phyloP scores from a whole-genome alignment of 129 eudicot species.

The Arctium minus region DNA sequence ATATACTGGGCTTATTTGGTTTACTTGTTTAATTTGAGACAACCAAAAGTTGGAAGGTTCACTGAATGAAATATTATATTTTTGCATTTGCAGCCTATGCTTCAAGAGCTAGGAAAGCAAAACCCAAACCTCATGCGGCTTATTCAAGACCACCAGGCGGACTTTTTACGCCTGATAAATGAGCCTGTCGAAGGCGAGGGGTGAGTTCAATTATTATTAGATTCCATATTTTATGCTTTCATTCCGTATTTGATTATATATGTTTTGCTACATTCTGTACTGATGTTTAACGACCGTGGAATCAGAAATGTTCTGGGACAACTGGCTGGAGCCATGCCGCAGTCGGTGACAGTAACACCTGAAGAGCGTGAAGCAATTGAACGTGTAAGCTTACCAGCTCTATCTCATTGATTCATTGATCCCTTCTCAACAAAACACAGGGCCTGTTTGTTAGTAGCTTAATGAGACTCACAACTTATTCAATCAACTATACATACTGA shows the following conservation, averaged over 20 bases:
- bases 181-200: constrained; percentile 70
- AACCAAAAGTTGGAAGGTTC: too few species aligned
- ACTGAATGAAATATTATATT: too few species aligned
- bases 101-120: constrained; percentile 62
- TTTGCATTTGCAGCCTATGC: constrained; percentile 60
- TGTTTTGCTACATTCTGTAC: not conserved
- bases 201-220: constrained; percentile 10
- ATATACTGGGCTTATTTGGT: too few species aligned
- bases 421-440: not conserved
- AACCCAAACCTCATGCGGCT: constrained; percentile 54
- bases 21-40: too few species aligned
- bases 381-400: constrained; percentile 42
- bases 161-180: constrained; percentile 56
- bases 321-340: constrained; percentile 53
- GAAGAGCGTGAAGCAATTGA: constrained; percentile 79
- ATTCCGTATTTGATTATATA: not conserved
- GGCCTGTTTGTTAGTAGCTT: too few species aligned
- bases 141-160: constrained; percentile 64
- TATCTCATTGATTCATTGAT: not conserved
- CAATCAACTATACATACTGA: too few species aligned
- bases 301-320: constrained; percentile 55
- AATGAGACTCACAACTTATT: too few species aligned
- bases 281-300: not conserved
- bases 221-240: not conserved
- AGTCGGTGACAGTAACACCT: constrained; percentile 59